These are phyloP conservation scores for Lichtheimia ornata DNA, from an alignment of 371 early-diverging fungal species.

Conservation along the genomic window DNA sequence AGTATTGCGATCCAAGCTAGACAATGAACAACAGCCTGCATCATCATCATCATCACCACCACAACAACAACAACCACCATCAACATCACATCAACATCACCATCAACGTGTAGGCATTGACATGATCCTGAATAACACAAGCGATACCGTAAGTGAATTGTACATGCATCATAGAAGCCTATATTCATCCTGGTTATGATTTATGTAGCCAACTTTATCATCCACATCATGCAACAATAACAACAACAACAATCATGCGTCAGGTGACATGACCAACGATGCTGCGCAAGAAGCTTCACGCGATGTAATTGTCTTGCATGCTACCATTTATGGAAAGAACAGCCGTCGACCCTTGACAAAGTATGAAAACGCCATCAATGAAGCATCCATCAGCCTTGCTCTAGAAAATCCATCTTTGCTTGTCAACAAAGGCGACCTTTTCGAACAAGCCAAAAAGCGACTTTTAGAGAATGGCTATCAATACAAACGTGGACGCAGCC, in stretches of 20 bases:
- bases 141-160: conserved; percentile 3
- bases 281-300: conserved; percentile 8
- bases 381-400: conserved; percentile 52
- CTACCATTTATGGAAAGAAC: conserved; percentile 57
- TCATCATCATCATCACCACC: not conserved
- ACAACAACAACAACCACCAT: no score
- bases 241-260: not conserved
- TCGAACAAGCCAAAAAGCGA: conserved; percentile 57
- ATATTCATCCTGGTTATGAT: not conserved
- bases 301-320: conserved; percentile 52
- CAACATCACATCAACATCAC: no score
- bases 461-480: conserved; percentile 54
- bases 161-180: not conserved
- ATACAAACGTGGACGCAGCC: conserved; percentile 64
- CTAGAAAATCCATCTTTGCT: conserved; percentile 51
- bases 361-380: conserved; percentile 61
- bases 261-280: not conserved
- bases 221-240: not conserved
- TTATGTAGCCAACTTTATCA: not conserved
- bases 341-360: conserved; percentile 49
- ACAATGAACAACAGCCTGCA: not conserved
- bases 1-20: conserved; percentile 21
- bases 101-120: not conserved
- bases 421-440: conserved; percentile 50
- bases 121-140: conserved; percentile 1